These are phyloP conservation scores for Phalaenopsis equestris DNA, from an alignment of 106 monocot genomes.

Conservation along the genomic window DNA sequence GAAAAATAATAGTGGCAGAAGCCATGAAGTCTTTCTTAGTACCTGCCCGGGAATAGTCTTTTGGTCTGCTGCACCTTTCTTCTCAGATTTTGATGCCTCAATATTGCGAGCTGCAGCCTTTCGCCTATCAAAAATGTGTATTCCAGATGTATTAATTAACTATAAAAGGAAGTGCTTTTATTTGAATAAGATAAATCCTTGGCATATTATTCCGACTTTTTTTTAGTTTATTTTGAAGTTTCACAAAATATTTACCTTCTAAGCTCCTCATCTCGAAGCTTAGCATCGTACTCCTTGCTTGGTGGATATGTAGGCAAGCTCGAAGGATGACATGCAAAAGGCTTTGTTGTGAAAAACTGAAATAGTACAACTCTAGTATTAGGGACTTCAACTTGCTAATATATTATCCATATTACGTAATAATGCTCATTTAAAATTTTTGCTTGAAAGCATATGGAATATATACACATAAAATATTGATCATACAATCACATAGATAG, in stretches of 20 bases:
- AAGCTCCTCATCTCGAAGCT: slow-evolving; percentile 53
- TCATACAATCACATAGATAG: not conserved
- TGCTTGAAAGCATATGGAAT: not conserved
- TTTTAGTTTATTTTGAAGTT: not conserved
- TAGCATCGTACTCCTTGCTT: slow-evolving; percentile 77
- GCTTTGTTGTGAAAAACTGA: slow-evolving; percentile 48
- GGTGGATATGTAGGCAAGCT: slow-evolving; percentile 80
- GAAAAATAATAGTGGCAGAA: not conserved
- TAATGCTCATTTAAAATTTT: not conserved
- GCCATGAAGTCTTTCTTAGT: slow-evolving; percentile 3
- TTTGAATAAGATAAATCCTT: not conserved
- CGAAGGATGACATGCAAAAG: slow-evolving; percentile 46
- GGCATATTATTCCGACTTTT: not conserved
- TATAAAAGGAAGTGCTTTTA: not conserved
- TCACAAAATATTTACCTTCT: slow-evolving; percentile 40
- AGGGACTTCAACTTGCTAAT: not conserved
- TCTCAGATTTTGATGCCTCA: slow-evolving; percentile 24
- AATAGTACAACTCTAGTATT: not conserved
- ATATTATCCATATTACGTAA: not conserved
- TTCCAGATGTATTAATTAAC: not conserved
- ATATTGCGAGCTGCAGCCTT: slow-evolving; percentile 26
- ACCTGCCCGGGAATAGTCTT: slow-evolving; percentile 24
- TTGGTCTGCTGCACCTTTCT: slow-evolving; percentile 7
- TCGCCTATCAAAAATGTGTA: slow-evolving; percentile 24
- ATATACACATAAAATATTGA: not conserved